These are phyloP conservation scores for Xylaria castorea DNA, from an alignment of 495 filamentous ascomycete genomes.

Conservation along the genomic window DNA sequence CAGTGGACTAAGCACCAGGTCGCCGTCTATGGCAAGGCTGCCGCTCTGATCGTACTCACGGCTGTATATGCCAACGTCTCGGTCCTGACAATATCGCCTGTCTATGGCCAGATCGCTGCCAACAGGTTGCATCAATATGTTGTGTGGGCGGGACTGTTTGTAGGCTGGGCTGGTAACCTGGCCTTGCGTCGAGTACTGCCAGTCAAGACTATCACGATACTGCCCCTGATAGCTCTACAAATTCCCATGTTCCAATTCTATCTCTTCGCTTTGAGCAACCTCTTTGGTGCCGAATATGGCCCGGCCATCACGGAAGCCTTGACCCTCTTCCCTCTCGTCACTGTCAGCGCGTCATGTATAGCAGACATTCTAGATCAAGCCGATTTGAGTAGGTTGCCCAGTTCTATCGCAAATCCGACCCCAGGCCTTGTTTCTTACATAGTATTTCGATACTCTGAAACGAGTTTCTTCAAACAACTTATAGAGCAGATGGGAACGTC, in stretches of 20 bases:
- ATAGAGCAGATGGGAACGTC: constrained; percentile 64
- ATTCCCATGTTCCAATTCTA: constrained; percentile 74
- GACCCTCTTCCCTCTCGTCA: constrained; percentile 75
- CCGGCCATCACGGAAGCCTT: constrained; percentile 75
- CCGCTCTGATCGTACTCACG: constrained; percentile 66
- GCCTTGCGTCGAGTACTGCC: constrained; percentile 50
- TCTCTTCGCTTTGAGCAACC: constrained; percentile 66
- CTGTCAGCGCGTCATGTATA: constrained; percentile 69
- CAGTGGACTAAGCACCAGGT: constrained; percentile 45
- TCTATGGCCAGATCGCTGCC: constrained; percentile 82
- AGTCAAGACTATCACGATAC: constrained; percentile 51
- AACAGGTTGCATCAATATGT: constrained; percentile 73
- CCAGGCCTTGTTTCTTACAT: constrained; percentile 68
- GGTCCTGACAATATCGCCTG: constrained; percentile 75
- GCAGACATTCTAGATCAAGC: constrained; percentile 66
- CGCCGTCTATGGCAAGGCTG: constrained; percentile 46
- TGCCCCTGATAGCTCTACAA: constrained; percentile 75
- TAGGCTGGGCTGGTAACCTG: constrained; percentile 67
- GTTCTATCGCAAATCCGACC: constrained; percentile 60
- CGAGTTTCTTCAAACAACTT: constrained; percentile 55
- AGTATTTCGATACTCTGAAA: constrained; percentile 67
- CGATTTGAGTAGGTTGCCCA: constrained; percentile 63
- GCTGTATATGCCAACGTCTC: constrained; percentile 79
- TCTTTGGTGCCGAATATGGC: constrained; percentile 70
- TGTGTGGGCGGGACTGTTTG: constrained; percentile 65